phyloP scores from a whole-genome alignment of 2,329 filamentous ascomycete genomes.

The Aspergillus caelatus region DNA sequence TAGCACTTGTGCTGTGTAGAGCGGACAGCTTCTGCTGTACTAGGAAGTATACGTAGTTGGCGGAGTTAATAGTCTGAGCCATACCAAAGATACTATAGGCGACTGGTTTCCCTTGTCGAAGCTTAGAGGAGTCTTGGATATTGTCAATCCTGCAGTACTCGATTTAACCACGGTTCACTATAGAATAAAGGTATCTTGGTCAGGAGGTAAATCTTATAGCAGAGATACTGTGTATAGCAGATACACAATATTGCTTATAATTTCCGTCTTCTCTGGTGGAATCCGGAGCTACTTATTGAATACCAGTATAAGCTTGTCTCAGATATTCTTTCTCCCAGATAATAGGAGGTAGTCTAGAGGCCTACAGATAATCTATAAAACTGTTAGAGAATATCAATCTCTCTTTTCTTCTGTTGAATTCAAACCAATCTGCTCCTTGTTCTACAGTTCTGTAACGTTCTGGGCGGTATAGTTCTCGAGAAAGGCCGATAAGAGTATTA shows the following conservation, averaged over 20 bases:
- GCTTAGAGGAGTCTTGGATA: conserved; percentile 50
- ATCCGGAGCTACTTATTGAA: conserved; percentile 48
- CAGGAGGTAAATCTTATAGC: conserved; percentile 25
- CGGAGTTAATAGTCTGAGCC: conserved; percentile 53
- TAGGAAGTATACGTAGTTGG: conserved; percentile 47
- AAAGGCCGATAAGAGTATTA: no score
- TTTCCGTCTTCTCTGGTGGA: conserved; percentile 38
- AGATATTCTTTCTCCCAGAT: conserved; percentile 45
- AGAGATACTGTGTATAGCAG: conserved; percentile 49
- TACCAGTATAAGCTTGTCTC: conserved; percentile 44
- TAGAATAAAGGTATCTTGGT: neutral
- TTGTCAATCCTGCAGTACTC: conserved; percentile 46
- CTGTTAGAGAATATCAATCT: no score
- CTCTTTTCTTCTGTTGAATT: no score
- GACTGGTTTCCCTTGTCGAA: conserved; percentile 51
- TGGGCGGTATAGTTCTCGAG: no score
- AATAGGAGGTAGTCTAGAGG: conserved; percentile 1
- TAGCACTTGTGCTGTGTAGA: conserved; percentile 32
- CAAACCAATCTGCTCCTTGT: no score
- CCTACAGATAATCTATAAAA: neutral
- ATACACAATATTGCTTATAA: conserved; percentile 44
- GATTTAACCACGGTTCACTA: neutral
- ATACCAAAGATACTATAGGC: conserved; percentile 53
- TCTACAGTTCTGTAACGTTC: no score
- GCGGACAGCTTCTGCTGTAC: conserved; percentile 35